Conservation (phyloP, 2,329 filamentous ascomycete genomes). For the Curvularia verruculosa region DNA sequence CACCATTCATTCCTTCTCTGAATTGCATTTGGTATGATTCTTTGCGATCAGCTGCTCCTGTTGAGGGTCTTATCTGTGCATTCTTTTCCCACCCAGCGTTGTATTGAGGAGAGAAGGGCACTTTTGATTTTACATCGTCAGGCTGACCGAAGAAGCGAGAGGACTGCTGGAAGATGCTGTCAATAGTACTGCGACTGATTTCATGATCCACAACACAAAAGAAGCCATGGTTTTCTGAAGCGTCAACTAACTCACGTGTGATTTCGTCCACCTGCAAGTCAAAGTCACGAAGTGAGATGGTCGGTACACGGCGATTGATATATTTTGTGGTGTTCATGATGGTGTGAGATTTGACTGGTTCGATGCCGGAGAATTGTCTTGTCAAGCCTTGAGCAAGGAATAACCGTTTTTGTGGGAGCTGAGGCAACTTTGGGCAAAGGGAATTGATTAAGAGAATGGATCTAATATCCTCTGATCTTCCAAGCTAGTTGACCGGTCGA, state of each 20-base stretch:
- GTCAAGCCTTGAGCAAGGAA: background rate
- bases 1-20: slow-evolving; percentile 59
- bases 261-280: slow-evolving; percentile 60
- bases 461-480: too few relatives aligned
- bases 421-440: too few relatives aligned
- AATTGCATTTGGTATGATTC: slow-evolving; percentile 69
- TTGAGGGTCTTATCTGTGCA: slow-evolving; percentile 48
- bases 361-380: background rate
- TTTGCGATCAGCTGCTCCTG: slow-evolving; percentile 64
- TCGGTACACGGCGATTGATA: slow-evolving; percentile 20
- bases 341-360: background rate
- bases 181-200: slow-evolving; percentile 57
- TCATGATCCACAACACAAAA: slow-evolving; percentile 64
- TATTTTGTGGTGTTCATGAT: slow-evolving; percentile 21
- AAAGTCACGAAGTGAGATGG: slow-evolving; percentile 61
- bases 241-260: slow-evolving; percentile 58
- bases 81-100: slow-evolving; percentile 68
- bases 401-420: too few relatives aligned
- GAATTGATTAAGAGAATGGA: too few relatives aligned
- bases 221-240: slow-evolving; percentile 66
- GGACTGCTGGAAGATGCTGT: slow-evolving; percentile 59
- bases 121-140: slow-evolving; percentile 55
- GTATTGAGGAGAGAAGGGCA: slow-evolving; percentile 55
- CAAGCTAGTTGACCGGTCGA: too few relatives aligned
- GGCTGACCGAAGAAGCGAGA: slow-evolving; percentile 61